Evolutionary conservation across 2,329 filamentous ascomycete species (phyloP).

Genomic region (Rutstroemia sp.): DNA sequence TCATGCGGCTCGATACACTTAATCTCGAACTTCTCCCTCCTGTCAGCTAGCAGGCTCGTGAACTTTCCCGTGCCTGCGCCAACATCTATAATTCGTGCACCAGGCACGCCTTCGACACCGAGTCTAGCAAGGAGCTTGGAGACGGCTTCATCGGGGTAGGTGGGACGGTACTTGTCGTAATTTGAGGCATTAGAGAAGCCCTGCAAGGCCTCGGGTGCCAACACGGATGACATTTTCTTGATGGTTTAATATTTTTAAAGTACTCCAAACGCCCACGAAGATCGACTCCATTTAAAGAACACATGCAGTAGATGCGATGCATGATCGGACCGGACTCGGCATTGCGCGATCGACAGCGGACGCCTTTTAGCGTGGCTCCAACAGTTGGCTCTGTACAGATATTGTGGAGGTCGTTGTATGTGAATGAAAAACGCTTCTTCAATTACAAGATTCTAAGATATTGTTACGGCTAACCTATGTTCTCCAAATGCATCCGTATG

Average conservation of each 20-base stretch:
- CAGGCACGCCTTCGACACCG: slow-evolving; percentile 38
- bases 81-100: slow-evolving; percentile 52
- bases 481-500: background rate
- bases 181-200: slow-evolving; percentile 57
- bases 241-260: background rate
- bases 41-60: slow-evolving; percentile 51
- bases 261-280: background rate
- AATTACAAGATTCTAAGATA: background rate
- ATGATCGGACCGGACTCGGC: no score
- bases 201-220: slow-evolving; percentile 21
- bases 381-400: no score
- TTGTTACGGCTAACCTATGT: background rate
- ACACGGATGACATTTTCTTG: slow-evolving; percentile 9
- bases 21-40: slow-evolving; percentile 52
- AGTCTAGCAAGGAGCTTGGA: slow-evolving; percentile 49
- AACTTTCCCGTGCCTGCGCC: slow-evolving; percentile 66
- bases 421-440: background rate
- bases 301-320: no score
- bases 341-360: no score
- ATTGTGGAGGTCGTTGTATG: no score
- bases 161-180: slow-evolving; percentile 63
- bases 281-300: no score
- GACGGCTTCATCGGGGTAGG: slow-evolving; percentile 54
- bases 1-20: slow-evolving; percentile 57
- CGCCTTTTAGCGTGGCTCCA: no score